A percentile compares a stretch with the other conserved stretches of the same genome.
These are phyloP conservation scores for Verticillium nubilum DNA, from an alignment of 2,329 filamentous ascomycete species.

Conservation along the genomic window DNA sequence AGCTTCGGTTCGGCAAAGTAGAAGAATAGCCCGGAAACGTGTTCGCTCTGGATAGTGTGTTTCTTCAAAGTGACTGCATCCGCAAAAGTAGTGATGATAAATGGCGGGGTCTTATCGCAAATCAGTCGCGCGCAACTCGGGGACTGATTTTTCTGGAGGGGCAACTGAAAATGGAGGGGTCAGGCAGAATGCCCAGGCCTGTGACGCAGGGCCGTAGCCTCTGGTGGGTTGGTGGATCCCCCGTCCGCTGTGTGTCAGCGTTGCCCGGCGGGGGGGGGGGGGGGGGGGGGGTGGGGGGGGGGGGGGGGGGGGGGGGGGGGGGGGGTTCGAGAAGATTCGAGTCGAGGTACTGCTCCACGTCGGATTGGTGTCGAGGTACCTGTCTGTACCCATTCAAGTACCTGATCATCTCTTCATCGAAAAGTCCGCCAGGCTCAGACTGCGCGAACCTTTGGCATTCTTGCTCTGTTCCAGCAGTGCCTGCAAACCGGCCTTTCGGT, in stretches of 20 bases:
- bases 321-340: constrained; percentile 13
- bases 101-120: constrained; percentile 11
- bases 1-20: not conserved
- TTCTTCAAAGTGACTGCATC: not conserved
- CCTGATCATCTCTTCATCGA: constrained; percentile 31
- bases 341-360: not conserved
- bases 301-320: not conserved
- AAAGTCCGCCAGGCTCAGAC: constrained; percentile 48
- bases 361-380: constrained; percentile 5
- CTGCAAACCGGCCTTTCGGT: constrained; percentile 60
- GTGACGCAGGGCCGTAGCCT: constrained; percentile 3
- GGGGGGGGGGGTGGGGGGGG: not conserved
- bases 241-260: constrained; percentile 8
- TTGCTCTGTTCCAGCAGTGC: constrained; percentile 54
- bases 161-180: constrained; percentile 6
- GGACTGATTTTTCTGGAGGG: constrained; percentile 18
- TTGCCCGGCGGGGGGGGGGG: not conserved
- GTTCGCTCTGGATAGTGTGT: not conserved
- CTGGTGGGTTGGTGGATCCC: not conserved
- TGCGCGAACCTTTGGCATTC: constrained; percentile 26
- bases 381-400: too few species aligned
- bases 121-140: not conserved
- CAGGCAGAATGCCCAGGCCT: not conserved
- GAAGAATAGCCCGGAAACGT: not conserved
- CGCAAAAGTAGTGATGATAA: not conserved